A percentile compares a stretch with the other conserved stretches of the same genome.
Evolutionary conservation across 1,284 basidiomycete genomes (phyloP).

Genomic region (Ustilago bromivora): DNA sequence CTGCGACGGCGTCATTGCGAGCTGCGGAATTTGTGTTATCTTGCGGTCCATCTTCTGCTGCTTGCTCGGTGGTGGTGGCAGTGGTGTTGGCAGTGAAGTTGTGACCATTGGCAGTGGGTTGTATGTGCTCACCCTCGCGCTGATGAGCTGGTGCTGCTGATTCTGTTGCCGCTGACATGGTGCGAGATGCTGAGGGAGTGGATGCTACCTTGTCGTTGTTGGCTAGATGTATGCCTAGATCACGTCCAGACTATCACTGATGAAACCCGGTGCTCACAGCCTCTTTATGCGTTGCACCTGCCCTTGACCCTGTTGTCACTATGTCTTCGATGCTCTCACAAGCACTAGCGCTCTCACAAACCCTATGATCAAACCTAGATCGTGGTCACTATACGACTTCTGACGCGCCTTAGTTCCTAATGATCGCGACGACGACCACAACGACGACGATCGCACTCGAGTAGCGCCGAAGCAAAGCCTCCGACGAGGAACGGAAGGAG

Average conservation of each 20-base stretch:
- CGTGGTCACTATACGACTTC: neutral
- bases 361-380: neutral
- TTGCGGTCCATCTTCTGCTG: neutral
- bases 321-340: neutral
- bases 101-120: slow-evolving; percentile 5
- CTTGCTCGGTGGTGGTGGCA: neutral
- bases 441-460: neutral
- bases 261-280: neutral
- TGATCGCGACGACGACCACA: neutral
- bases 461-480: neutral
- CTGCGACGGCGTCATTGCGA: slow-evolving; percentile 4
- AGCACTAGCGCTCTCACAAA: neutral
- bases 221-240: neutral
- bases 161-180: slow-evolving; percentile 23
- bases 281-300: neutral
- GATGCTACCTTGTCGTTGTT: neutral
- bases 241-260: neutral
- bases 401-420: neutral
- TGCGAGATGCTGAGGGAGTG: slow-evolving; percentile 1
- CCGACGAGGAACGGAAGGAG: neutral
- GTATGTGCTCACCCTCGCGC: neutral
- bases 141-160: slow-evolving; percentile 5
- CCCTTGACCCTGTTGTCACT: neutral
- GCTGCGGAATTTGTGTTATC: neutral
- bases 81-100: neutral